Conservation (phyloP, 129 eudicot genomes). For the Silybum marianum region DNA sequence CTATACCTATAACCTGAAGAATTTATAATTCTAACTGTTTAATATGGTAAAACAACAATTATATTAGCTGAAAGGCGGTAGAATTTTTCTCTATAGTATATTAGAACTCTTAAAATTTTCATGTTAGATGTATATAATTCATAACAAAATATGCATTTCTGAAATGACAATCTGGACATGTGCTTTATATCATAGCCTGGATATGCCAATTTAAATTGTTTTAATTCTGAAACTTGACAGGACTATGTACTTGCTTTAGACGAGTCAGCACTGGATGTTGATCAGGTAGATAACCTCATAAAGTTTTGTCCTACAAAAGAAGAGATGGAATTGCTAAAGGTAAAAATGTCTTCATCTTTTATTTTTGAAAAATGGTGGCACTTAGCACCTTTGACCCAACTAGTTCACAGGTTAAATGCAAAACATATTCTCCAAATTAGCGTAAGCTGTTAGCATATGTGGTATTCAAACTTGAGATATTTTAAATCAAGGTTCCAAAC, state of each 20-base stretch:
- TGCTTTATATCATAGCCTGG: conserved; percentile 12
- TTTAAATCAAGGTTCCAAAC: too few relatives aligned
- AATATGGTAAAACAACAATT: background rate
- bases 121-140: conserved; percentile 8
- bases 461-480: too few relatives aligned
- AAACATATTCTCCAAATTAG: too few relatives aligned
- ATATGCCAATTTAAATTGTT: background rate
- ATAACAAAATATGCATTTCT: conserved; percentile 16
- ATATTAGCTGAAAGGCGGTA: background rate
- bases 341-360: conserved; percentile 22
- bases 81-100: background rate
- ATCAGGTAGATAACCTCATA: conserved; percentile 94
- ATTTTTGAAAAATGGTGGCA: background rate
- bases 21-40: too few relatives aligned
- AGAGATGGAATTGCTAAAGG: conserved; percentile 89
- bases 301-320: conserved; percentile 97
- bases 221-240: conserved; percentile 43
- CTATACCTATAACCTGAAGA: too few relatives aligned
- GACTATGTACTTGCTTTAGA: conserved; percentile 83
- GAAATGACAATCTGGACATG: background rate
- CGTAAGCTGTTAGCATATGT: too few relatives aligned
- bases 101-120: background rate
- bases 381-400: background rate
- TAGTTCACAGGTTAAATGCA: too few relatives aligned
- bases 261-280: conserved; percentile 80